Percentiles rank a stretch among this genome's conserved stretches.
Evolutionary conservation across 805 yeast species (phyloP).

Genomic region (Myxozyma vanderwaltii): DNA sequence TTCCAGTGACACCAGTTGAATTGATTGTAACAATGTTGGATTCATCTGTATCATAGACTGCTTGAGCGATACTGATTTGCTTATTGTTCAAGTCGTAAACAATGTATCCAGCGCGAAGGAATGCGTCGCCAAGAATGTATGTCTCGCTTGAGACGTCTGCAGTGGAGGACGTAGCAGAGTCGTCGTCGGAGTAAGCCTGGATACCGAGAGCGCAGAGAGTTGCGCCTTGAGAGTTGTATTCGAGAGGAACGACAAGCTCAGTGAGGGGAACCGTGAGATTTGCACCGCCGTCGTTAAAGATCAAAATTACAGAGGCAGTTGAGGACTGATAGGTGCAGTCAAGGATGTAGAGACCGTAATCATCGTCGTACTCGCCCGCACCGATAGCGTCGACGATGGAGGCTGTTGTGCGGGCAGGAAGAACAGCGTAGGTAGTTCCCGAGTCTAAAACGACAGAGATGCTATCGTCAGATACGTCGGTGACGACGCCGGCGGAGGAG

Average conservation of each 20-base stretch:
- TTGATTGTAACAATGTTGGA: constrained; percentile 18
- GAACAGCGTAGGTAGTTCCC: constrained; percentile 55
- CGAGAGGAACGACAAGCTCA: constrained; percentile 34
- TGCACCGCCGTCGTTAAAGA: constrained; percentile 51
- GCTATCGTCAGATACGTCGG: not conserved
- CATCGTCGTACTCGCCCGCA: constrained; percentile 43
- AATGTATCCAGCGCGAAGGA: constrained; percentile 61
- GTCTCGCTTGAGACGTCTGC: constrained; percentile 32
- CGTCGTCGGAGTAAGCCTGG: constrained; percentile 9
- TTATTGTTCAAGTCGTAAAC: constrained; percentile 64
- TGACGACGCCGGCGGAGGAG: not conserved
- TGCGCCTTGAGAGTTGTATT: constrained; percentile 29
- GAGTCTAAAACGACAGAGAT: constrained; percentile 55
- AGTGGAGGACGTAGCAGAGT: constrained; percentile 3
- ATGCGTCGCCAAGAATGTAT: constrained; percentile 55
- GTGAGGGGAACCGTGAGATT: constrained; percentile 50
- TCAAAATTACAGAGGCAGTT: constrained; percentile 44
- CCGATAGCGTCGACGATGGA: constrained; percentile 44
- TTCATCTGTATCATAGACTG: constrained; percentile 33
- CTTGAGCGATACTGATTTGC: constrained; percentile 60
- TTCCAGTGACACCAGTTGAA: constrained; percentile 24
- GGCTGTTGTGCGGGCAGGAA: constrained; percentile 46
- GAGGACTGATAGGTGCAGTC: constrained; percentile 42
- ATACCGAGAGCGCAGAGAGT: constrained; percentile 37
- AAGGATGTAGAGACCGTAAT: constrained; percentile 48